phyloP scores from a whole-genome alignment of 2,329 filamentous ascomycete genomes.

The Pseudogymnoascus sp. region DNA sequence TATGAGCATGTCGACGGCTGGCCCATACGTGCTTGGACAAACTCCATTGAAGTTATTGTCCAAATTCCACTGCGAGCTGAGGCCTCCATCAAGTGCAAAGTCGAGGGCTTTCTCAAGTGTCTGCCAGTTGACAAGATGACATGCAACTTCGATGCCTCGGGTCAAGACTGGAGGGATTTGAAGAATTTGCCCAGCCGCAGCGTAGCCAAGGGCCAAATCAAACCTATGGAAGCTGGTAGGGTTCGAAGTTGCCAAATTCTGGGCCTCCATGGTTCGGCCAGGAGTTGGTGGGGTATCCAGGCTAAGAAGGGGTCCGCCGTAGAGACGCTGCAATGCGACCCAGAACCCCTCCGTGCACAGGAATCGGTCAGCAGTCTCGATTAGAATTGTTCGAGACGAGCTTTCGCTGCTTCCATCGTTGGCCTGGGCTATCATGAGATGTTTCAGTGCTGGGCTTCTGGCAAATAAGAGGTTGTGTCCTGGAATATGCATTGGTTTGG shows the following conservation, averaged over 20 bases:
- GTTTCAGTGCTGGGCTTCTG: constrained; percentile 41
- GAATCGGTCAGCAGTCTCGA: constrained; percentile 46
- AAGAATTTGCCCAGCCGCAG: constrained; percentile 54
- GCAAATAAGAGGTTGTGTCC: constrained; percentile 50
- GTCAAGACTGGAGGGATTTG: constrained; percentile 46
- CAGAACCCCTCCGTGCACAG: constrained; percentile 50
- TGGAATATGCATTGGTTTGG: constrained; percentile 38
- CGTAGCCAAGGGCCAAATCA: constrained; percentile 54
- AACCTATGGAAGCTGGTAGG: constrained; percentile 31
- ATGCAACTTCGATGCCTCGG: constrained; percentile 53
- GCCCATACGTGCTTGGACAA: constrained; percentile 44
- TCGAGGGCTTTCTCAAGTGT: constrained; percentile 53
- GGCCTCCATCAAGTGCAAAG: constrained; percentile 46
- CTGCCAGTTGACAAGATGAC: constrained; percentile 52
- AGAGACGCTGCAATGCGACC: constrained; percentile 50
- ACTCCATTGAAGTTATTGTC: constrained; percentile 25
- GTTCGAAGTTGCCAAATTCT: constrained; percentile 18
- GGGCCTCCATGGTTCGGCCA: constrained; percentile 13
- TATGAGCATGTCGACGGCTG: constrained; percentile 47
- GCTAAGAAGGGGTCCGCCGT: constrained; percentile 45
- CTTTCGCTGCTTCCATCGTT: constrained; percentile 25
- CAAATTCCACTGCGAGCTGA: constrained; percentile 31
- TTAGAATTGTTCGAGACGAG: constrained; percentile 33
- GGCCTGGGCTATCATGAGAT: constrained; percentile 23
- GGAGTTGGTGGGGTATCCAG: constrained; percentile 26